Conservation (phyloP, 176 grass and related monocot genomes). For the Zizania latifolia region DNA sequence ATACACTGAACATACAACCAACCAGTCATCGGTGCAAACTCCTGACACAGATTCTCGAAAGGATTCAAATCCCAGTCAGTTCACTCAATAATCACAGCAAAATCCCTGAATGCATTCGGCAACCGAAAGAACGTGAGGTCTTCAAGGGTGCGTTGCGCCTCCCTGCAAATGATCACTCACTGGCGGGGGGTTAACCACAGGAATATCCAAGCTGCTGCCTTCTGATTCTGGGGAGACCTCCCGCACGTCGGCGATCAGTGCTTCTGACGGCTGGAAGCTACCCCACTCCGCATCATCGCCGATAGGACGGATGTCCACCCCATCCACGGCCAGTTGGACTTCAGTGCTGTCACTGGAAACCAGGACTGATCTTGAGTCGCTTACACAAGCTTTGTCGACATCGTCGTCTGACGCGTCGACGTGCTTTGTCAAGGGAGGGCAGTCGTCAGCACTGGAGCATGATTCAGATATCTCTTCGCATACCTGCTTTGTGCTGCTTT, state of each 20-base stretch:
- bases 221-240: constrained; percentile 74
- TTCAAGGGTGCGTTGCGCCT: constrained; percentile 45
- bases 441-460: constrained; percentile 40
- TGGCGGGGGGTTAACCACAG: constrained; percentile 57
- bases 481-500: constrained; percentile 57
- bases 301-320: constrained; percentile 68
- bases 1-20: constrained; percentile 51
- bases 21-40: constrained; percentile 4
- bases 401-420: constrained; percentile 77
- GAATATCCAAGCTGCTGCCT: constrained; percentile 70
- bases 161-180: constrained; percentile 49
- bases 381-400: constrained; percentile 89
- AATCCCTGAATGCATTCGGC: constrained; percentile 5
- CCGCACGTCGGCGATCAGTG: constrained; percentile 66
- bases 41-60: constrained; percentile 8
- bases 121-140: neutral
- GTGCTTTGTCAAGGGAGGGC: constrained; percentile 76
- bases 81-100: constrained; percentile 39
- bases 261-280: constrained; percentile 49
- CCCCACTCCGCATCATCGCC: constrained; percentile 55
- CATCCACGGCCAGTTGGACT: constrained; percentile 57
- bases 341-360: constrained; percentile 45
- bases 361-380: constrained; percentile 51
- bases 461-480: constrained; percentile 71
- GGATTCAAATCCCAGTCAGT: constrained; percentile 30